Evolutionary conservation across 352 stramenopile species (phyloP).

Genomic region (Aphanomyces astaci): DNA sequence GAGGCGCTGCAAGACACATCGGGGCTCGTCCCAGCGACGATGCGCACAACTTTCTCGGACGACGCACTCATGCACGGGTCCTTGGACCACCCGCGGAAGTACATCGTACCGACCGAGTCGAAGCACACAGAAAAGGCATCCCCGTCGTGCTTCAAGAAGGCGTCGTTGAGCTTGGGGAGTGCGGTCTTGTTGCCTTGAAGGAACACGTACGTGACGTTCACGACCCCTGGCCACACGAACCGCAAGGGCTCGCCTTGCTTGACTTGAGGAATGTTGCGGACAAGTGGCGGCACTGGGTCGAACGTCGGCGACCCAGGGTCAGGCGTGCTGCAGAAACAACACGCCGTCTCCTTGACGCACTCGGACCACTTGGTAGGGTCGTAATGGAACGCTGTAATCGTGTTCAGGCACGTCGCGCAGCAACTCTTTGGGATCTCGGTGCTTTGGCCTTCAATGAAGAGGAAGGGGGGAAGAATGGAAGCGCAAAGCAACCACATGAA

Average conservation of each 20-base stretch:
- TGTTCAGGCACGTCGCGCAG: background rate
- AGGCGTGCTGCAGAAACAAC: constrained; percentile 2
- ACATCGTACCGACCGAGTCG: background rate
- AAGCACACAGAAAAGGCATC: constrained; percentile 3
- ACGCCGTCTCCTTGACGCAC: background rate
- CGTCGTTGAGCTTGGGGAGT: background rate
- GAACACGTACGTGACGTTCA: constrained; percentile 4
- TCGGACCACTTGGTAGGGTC: constrained; percentile 1
- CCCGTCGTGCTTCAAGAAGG: background rate
- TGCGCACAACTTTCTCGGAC: background rate
- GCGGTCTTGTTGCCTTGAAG: background rate
- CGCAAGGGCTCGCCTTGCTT: background rate
- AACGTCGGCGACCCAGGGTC: background rate
- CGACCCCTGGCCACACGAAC: background rate
- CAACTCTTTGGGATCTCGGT: background rate
- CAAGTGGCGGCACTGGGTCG: background rate
- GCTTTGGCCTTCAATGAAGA: background rate
- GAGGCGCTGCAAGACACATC: background rate
- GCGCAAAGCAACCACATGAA: background rate
- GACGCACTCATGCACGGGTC: background rate
- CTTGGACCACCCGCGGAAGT: background rate
- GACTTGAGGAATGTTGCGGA: background rate
- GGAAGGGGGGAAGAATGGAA: background rate
- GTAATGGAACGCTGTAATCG: background rate
- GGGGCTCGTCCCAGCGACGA: background rate